Evolutionary conservation across 257 asterid species (phyloP).

Genomic region (Scutellaria galericulata): DNA sequence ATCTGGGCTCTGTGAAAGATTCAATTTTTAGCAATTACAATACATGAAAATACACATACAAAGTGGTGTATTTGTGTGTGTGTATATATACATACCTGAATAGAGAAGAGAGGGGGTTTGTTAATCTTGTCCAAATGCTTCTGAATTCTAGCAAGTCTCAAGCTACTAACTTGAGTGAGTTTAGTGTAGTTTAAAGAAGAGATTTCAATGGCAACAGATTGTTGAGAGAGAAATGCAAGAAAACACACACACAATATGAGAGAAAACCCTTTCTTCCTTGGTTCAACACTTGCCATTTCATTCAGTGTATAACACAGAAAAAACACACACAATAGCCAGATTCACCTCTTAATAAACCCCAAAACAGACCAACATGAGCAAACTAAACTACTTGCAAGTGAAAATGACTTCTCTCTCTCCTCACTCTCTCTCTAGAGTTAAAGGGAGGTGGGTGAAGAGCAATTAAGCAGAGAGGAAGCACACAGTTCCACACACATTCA

Average conservation of each 20-base stretch:
- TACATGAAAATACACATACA: not conserved
- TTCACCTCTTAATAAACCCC: conserved; percentile 47
- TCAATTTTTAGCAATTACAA: not conserved
- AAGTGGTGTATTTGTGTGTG: not conserved
- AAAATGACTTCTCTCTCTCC: conserved; percentile 60
- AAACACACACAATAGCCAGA: conserved; percentile 28
- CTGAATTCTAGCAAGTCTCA: conserved; percentile 81
- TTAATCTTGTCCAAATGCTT: conserved; percentile 74
- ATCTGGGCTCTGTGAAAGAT: conserved; percentile 82
- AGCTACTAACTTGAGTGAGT: conserved; percentile 58
- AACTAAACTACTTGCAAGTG: conserved; percentile 36
- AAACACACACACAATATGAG: conserved; percentile 17
- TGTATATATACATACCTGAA: conserved; percentile 52
- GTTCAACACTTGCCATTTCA: conserved; percentile 57
- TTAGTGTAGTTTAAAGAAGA: conserved; percentile 53
- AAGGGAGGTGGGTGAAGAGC: conserved; percentile 25
- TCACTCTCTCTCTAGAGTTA: conserved; percentile 27
- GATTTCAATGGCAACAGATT: conserved; percentile 37
- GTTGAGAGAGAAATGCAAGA: conserved; percentile 32
- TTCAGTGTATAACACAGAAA: conserved; percentile 60
- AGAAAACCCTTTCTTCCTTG: conserved; percentile 36
- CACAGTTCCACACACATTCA: conserved; percentile 46
- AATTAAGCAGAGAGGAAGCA: conserved; percentile 49
- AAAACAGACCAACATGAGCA: conserved; percentile 43
- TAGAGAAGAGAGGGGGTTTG: conserved; percentile 79